phyloP scores from a whole-genome alignment of 768 basidiomycete species.

The Boletus pseudopeckii region DNA sequence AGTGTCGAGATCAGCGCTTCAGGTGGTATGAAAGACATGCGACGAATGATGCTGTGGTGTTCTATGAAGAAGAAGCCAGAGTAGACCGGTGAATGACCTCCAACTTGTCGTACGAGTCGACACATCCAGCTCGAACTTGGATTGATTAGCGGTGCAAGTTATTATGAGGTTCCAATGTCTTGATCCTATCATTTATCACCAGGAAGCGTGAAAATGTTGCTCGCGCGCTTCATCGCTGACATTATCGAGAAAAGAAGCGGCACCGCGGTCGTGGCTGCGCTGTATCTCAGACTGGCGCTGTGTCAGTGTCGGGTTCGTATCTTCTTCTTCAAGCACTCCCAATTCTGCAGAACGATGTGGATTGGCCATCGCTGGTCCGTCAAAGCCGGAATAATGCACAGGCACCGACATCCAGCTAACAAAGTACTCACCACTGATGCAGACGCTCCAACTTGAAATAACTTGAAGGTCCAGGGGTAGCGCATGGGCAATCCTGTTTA shows the following conservation, averaged over 20 bases:
- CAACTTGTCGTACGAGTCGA: constrained; percentile 18
- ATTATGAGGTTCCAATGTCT: too few relatives aligned
- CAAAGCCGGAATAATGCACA: too few relatives aligned
- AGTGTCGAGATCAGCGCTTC: constrained; percentile 7
- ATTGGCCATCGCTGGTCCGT: background rate
- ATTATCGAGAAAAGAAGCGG: constrained; percentile 18
- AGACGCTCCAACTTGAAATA: too few relatives aligned
- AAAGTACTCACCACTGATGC: too few relatives aligned
- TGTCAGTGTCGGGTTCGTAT: constrained; percentile 1
- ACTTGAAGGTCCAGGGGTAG: too few relatives aligned
- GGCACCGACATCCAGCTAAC: too few relatives aligned
- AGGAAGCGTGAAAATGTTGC: constrained; percentile 8
- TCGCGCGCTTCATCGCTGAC: constrained; percentile 7
- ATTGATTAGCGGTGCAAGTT: background rate
- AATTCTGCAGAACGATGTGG: background rate
- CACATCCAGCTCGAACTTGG: background rate
- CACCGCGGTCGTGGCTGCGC: constrained; percentile 19
- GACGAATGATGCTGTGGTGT: constrained; percentile 12
- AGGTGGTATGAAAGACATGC: background rate
- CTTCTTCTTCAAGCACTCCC: constrained; percentile 19
- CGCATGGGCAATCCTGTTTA: too few relatives aligned
- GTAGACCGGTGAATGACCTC: background rate
- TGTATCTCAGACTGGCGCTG: background rate
- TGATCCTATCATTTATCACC: background rate
- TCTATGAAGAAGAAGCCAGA: constrained; percentile 4